Evolutionary conservation across 164 flowering plant species (phyloP), one percentile per base, ranked within the genome.

Genomic region (Magnolia changhungtana): DNA sequence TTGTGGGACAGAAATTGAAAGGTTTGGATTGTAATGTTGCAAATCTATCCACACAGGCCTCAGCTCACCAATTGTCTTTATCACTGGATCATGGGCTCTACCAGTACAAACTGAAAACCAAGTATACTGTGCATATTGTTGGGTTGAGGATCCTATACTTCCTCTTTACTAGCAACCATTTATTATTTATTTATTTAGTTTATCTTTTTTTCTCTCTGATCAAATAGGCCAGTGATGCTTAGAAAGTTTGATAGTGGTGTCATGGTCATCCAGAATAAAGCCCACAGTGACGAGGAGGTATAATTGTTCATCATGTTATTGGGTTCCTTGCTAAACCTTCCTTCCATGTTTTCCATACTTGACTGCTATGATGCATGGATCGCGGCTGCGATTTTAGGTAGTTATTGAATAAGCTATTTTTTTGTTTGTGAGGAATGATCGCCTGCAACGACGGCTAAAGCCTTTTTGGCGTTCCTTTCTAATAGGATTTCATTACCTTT

Each of bases 231-330:
- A 61, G 94, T 94, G 37, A 90, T 90, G 92, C 91, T 92, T 71
- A 84, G 98, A 79, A 96, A 90, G 83, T 96, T 96, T 88, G 99
- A 96, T 81, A 96, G 98, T 72, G 99, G 99, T 77, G 99, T 96
- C 78, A 88, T 89, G 96, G 98, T 92, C 80, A 90, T 96, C 83
- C 97, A 94, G 87, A 90, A 83, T 77, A 96, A 96, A 81, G 85
- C 95, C 68, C 91, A 96, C 75, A 90, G 97, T 79, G 99, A 96
- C 81, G 97, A 91, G 63, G 98, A 96, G 98, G 98, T 95, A 80
- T 59, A 8, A 6, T 29, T 37, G 50, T 29, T 31, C 45, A 27
- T 29, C 24, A 59, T 64, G 2, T 64, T n/a, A 64, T 64, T n/a
- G 24, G 21, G 21, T 13, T 31, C 49, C 19, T 31, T 68, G 71